Evolutionary conservation across 2,329 filamentous ascomycete species (phyloP).

Genomic region (Akanthomyces dipterigenus): DNA sequence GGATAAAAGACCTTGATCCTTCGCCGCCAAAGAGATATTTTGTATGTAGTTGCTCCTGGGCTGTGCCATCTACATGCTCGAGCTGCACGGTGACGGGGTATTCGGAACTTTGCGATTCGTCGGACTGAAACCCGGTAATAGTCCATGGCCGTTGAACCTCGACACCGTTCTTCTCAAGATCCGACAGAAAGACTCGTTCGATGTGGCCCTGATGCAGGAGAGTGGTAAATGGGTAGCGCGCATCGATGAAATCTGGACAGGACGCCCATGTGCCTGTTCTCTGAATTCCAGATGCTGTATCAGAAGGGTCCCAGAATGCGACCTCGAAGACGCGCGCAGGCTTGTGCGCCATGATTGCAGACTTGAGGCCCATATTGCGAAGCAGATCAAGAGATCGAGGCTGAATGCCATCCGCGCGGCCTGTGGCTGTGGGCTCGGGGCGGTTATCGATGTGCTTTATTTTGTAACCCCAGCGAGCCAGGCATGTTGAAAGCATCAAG

Average conservation of each 20-base stretch:
- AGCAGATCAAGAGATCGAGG: slow-evolving; percentile 81
- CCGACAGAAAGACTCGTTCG: slow-evolving; percentile 61
- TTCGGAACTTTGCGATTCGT: slow-evolving; percentile 47
- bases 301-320: slow-evolving; percentile 63
- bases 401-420: slow-evolving; percentile 87
- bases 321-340: slow-evolving; percentile 80
- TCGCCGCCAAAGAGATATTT: slow-evolving; percentile 70
- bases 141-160: slow-evolving; percentile 59
- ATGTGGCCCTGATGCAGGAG: slow-evolving; percentile 66
- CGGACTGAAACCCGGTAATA: slow-evolving; percentile 53
- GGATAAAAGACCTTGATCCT: slow-evolving; percentile 60
- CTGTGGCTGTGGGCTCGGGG: slow-evolving; percentile 74
- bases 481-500: slow-evolving; percentile 77
- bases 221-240: slow-evolving; percentile 64
- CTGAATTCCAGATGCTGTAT: slow-evolving; percentile 49
- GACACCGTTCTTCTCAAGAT: slow-evolving; percentile 56
- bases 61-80: slow-evolving; percentile 67
- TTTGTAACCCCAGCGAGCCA: slow-evolving; percentile 88
- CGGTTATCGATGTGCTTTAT: slow-evolving; percentile 94
- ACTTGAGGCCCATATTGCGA: slow-evolving; percentile 83
- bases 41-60: slow-evolving; percentile 58
- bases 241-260: slow-evolving; percentile 77
- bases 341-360: slow-evolving; percentile 77
- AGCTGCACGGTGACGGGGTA: slow-evolving; percentile 79
- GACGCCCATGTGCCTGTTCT: slow-evolving; percentile 74